Conservation (phyloP, 2,329 filamentous ascomycete species). For the Arthrobotrys sinensis region DNA sequence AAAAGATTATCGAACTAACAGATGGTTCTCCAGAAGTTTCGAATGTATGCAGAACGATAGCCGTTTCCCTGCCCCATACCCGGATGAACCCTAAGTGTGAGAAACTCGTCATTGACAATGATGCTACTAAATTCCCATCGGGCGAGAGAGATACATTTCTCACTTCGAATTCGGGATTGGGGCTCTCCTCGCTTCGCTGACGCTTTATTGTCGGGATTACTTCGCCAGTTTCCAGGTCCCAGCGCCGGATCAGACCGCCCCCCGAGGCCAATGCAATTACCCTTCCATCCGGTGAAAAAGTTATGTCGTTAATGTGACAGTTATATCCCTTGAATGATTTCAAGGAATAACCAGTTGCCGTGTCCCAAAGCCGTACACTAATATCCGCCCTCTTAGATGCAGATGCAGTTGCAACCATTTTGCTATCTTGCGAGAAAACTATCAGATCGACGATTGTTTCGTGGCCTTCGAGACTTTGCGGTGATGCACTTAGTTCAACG, state of each 20-base stretch:
- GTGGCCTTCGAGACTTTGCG: not conserved
- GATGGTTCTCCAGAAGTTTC: not conserved
- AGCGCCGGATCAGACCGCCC: not conserved
- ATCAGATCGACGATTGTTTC: not conserved
- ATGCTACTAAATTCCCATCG: not conserved
- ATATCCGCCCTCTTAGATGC: not conserved
- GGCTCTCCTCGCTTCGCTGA: not conserved
- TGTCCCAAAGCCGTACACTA: not conserved
- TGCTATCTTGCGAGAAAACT: not conserved
- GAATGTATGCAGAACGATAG: not conserved
- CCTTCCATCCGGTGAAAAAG: not conserved
- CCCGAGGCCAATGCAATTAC: not conserved
- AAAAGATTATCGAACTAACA: not conserved
- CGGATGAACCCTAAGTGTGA: not conserved
- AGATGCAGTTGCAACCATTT: not conserved
- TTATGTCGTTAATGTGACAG: not conserved
- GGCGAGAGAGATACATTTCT: not conserved
- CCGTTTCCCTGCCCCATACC: not conserved
- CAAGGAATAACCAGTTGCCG: not conserved
- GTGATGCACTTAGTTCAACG: too few relatives aligned
- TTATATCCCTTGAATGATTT: not conserved
- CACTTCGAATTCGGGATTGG: too few relatives aligned
- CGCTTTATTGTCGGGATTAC: not conserved
- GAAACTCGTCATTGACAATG: accelerated
- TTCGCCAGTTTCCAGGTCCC: not conserved